A percentile compares a stretch with the other conserved stretches of the same genome.
These are phyloP conservation scores for Ganoderma lucidum DNA, from an alignment of 1,284 basidiomycete genomes.

Conservation along the genomic window DNA sequence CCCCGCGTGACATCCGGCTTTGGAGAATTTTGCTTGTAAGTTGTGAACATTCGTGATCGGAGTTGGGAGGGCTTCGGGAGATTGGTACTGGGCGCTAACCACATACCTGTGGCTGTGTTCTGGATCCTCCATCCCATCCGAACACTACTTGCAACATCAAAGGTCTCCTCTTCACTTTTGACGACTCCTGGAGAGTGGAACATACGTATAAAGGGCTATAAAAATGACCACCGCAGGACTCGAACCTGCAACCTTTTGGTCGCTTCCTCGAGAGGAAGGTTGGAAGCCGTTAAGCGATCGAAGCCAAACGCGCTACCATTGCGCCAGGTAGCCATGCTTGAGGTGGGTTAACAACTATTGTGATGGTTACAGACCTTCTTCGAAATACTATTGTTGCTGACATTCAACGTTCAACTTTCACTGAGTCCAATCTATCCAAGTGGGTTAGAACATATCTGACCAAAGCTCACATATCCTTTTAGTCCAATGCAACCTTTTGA, in stretches of 20 bases:
- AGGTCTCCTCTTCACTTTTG: background rate
- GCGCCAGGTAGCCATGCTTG: constrained; percentile 66
- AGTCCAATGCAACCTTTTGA: too few relatives aligned
- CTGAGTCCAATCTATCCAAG: too few relatives aligned
- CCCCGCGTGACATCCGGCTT: too few relatives aligned
- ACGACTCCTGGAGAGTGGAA: background rate
- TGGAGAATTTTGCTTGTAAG: too few relatives aligned
- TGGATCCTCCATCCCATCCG: background rate
- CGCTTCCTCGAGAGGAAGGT: too few relatives aligned
- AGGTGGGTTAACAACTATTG: background rate
- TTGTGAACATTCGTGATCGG: background rate
- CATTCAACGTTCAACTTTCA: too few relatives aligned
- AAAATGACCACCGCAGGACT: constrained; percentile 83
- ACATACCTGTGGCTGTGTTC: background rate
- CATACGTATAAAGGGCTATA: constrained; percentile 27
- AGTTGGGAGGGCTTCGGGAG: too few relatives aligned
- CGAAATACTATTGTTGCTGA: too few relatives aligned
- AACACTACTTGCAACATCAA: background rate
- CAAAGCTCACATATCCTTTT: too few relatives aligned
- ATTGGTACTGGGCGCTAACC: background rate
- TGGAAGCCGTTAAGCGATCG: constrained; percentile 49
- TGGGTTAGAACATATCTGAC: too few relatives aligned
- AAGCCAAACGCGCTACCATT: constrained; percentile 90
- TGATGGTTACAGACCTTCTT: background rate
- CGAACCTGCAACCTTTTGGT: constrained; percentile 92